A percentile compares a stretch with the other conserved stretches of the same genome.
These are phyloP conservation scores for Aspergillus versicolor DNA, from an alignment of 2,329 filamentous ascomycete species.

Conservation along the genomic window DNA sequence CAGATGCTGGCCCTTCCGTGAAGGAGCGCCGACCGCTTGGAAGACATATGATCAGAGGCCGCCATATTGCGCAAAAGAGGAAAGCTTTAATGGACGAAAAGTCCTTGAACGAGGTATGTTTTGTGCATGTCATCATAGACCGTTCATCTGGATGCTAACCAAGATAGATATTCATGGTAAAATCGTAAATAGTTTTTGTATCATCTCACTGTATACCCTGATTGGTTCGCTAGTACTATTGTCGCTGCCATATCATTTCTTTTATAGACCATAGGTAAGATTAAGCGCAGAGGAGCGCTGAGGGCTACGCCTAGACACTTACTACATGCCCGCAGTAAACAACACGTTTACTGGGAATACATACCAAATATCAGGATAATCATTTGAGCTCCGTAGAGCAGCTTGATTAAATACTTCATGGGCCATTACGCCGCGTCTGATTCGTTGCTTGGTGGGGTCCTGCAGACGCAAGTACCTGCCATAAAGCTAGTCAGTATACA, in stretches of 20 bases:
- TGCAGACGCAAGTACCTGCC: not conserved
- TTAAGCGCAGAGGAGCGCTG: not conserved
- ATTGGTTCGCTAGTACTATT: not conserved
- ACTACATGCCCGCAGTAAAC: not conserved
- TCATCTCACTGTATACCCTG: constrained; percentile 2
- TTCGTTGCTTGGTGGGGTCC: not conserved
- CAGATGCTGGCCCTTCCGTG: constrained; percentile 48
- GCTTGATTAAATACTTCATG: not conserved
- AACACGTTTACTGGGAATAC: not conserved
- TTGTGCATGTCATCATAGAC: not conserved
- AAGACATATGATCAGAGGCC: constrained; percentile 72
- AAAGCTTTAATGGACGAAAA: constrained; percentile 77
- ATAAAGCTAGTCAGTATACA: not conserved
- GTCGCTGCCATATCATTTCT: not conserved
- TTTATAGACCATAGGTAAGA: not conserved
- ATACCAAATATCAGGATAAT: not conserved
- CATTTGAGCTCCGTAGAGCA: not conserved
- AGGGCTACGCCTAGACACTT: not conserved
- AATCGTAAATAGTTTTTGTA: constrained; percentile 18
- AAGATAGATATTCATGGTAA: constrained; percentile 39
- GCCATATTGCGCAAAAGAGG: constrained; percentile 86
- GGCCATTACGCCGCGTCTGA: not conserved
- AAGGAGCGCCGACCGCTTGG: constrained; percentile 51
- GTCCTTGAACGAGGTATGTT: constrained; percentile 77
- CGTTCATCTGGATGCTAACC: constrained; percentile 14